Base-by-base conservation (phyloP, 148 eudicot genomes). In the Rhododendron mucronatum region DNA sequence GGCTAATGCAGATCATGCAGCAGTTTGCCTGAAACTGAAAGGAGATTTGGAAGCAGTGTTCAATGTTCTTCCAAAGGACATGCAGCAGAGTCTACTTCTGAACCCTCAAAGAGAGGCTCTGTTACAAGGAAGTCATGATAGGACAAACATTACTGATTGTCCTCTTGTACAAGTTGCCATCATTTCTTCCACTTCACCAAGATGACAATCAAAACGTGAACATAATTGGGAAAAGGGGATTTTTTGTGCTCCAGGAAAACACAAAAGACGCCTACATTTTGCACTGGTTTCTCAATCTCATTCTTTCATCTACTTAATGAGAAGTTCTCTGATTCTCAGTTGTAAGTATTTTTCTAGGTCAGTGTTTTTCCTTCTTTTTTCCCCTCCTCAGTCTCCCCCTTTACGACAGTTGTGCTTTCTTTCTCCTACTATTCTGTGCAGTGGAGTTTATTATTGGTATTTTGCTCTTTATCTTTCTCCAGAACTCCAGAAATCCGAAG, bases 41-140 rank as follows among this genome's bases (percentile, higher is more conserved):
- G 93, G 91, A 84, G 99, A 94, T 87, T 91, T 97, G 76, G 90
- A 81, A 87, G 91, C 94, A 63, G 91, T 97, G 86, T 97, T 92
- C 82, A 87, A 83, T 86, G 93, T 92, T 83, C 95, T 95, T 69
- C 96, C 99, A 2, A 88, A 88, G 86, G 99, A 95, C 88, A 91
- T 91, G 91, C 98, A 94, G 82, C 90, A 96, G 86, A 93, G 93
- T 87, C 93, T 96, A 53, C 89, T 93, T 44, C 90, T 96, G 93
- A 96, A 95, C 87, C 98, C 99, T 23, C 92, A 93, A 79, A 89
- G 92, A 87, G 94, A 92, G 67, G 87, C 93, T 82, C 93, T 93
- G 35, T 80, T 94, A 83, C 86, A 82, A 86, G 80, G 79, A 85
- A 84, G 23, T 83, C n/a, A 30, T 65, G 84, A 86, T 53, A 20